A percentile compares a stretch with the other conserved stretches of the same genome.
Conservation (phyloP, 768 basidiomycete genomes). For the Termitomyces sp. region DNA sequence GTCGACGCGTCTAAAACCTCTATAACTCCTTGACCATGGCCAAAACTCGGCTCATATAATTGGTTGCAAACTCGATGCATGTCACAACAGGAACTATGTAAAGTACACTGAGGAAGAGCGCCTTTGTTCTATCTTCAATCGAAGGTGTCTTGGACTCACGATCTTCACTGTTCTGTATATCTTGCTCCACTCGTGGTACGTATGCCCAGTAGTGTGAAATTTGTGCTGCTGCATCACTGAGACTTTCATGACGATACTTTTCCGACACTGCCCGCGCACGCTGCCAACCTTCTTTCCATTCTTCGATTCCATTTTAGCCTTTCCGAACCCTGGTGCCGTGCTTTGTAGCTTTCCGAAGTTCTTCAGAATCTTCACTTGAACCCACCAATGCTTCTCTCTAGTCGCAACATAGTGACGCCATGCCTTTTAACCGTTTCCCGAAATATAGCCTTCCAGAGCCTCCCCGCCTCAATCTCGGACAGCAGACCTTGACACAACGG, state of each 20-base stretch:
- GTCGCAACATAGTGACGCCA: not conserved
- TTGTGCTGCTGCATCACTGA: not conserved
- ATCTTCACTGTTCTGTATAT: not conserved
- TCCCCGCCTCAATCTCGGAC: conserved; percentile 20
- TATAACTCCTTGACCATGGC: not conserved
- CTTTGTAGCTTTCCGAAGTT: conserved; percentile 8
- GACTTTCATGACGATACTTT: too few species aligned
- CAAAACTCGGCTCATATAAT: too few species aligned
- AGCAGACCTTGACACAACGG: conserved; percentile 7
- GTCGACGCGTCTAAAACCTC: not conserved
- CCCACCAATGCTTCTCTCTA: not conserved
- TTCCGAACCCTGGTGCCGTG: not conserved
- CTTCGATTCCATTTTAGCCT: not conserved
- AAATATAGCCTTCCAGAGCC: conserved; percentile 12
- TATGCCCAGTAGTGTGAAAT: not conserved
- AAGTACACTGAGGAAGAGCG: too few species aligned
- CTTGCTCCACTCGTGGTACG: not conserved
- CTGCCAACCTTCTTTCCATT: not conserved
- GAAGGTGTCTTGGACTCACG: not conserved
- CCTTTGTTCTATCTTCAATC: not conserved
- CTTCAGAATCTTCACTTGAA: not conserved
- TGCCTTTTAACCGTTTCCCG: conserved; percentile 1
- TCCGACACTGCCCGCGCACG: too few species aligned
- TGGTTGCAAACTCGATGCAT: not conserved
- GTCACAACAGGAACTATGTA: not conserved